These are phyloP conservation scores for Myriosclerotinia curreyana DNA, from an alignment of 2,329 filamentous ascomycete genomes.

Conservation along the genomic window DNA sequence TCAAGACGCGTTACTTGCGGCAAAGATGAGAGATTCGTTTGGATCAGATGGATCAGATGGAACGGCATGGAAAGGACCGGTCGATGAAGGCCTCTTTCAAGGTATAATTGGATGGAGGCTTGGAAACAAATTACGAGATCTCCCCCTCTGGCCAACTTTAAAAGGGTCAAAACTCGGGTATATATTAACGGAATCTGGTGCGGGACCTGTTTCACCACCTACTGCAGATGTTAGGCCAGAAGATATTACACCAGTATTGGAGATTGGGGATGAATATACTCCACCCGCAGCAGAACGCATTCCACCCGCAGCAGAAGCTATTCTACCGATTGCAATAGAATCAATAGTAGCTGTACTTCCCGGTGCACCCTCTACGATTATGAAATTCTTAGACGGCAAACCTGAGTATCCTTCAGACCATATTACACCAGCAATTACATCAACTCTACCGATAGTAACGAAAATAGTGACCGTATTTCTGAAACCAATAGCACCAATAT, in stretches of 20 bases:
- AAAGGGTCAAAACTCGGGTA: constrained; percentile 9
- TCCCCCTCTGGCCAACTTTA: not conserved
- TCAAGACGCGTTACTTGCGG: not conserved
- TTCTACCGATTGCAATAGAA: too few relatives aligned
- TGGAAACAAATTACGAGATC: not conserved
- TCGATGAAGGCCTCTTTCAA: too few relatives aligned
- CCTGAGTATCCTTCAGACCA: not conserved
- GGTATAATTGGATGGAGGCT: not conserved
- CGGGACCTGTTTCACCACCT: not conserved
- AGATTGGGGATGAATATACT: not conserved
- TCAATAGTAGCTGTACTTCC: too few relatives aligned
- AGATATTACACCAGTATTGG: not conserved
- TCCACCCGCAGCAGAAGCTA: too few relatives aligned
- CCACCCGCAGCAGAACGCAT: too few relatives aligned
- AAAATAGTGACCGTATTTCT: not conserved
- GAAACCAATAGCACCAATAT: not conserved
- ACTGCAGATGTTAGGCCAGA: not conserved
- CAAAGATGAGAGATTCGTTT: not conserved
- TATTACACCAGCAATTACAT: not conserved
- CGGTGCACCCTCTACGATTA: too few relatives aligned
- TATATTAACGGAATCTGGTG: not conserved
- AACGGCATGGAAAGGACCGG: too few relatives aligned
- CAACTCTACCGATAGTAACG: not conserved
- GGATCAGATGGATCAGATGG: not conserved
- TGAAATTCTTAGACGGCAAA: too few relatives aligned